Percentiles rank a stretch among this genome's conserved stretches.
Evolutionary conservation across 31 red algal genomes (phyloP).

Genomic region (Porphyra umbilicalis): DNA sequence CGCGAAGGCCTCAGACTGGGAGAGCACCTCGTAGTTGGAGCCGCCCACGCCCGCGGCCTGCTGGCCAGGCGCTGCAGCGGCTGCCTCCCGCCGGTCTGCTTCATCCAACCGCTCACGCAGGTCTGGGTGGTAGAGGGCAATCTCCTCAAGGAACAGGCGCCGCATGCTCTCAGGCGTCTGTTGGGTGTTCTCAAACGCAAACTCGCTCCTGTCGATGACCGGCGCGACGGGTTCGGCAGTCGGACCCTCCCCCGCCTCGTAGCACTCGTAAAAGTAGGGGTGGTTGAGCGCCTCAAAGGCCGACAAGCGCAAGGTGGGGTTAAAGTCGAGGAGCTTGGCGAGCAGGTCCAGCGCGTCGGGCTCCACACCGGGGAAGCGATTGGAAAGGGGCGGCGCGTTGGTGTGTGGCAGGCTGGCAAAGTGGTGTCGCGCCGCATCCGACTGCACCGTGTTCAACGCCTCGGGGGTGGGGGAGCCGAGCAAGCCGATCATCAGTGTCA

Average conservation of each 20-base stretch:
- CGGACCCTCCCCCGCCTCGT: background rate
- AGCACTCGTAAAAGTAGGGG: slow-evolving; percentile 36
- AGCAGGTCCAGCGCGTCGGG: slow-evolving; percentile 41
- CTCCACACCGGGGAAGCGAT: slow-evolving; percentile 37
- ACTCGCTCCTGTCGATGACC: slow-evolving; percentile 62
- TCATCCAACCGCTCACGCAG: background rate
- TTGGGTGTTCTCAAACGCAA: slow-evolving; percentile 74
- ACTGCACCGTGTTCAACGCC: slow-evolving; percentile 51
- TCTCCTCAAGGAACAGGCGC: slow-evolving; percentile 79
- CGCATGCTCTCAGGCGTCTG: slow-evolving; percentile 40
- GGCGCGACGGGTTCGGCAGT: background rate
- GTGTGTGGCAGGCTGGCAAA: slow-evolving; percentile 37
- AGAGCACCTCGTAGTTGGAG: background rate
- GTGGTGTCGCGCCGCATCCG: slow-evolving; percentile 35
- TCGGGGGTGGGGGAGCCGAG: slow-evolving; percentile 14
- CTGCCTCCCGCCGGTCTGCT: background rate
- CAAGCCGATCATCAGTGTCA: slow-evolving; percentile 35
- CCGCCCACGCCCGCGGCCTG: background rate
- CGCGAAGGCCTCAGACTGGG: slow-evolving; percentile 45
- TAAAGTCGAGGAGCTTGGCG: slow-evolving; percentile 22
- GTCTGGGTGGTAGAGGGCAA: slow-evolving; percentile 68
- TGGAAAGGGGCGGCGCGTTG: slow-evolving; percentile 24
- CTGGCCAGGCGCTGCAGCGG: background rate
- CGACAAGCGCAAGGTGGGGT: slow-evolving; percentile 26
- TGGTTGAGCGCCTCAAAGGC: slow-evolving; percentile 32